Evolutionary conservation across 2,329 filamentous ascomycete species (phyloP), one percentile per base, ranked within the genome.

Genomic region (Fusarium hostae): DNA sequence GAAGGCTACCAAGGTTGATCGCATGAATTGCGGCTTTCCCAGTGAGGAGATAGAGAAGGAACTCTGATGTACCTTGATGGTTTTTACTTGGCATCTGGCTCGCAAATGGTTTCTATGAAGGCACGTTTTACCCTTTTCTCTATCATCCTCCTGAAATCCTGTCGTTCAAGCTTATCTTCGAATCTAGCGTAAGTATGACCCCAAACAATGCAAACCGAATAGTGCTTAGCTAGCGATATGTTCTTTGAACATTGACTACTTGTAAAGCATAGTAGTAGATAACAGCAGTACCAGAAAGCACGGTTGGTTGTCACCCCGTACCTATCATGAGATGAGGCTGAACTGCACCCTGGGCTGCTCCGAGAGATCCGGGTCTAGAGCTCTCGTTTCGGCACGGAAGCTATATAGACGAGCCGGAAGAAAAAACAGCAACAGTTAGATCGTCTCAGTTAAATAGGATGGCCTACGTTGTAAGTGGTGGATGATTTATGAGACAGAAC

Each of bases 401-500:
- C 22, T 26, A 26, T 15, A 12, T 12, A 22, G 37, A 16, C 5
- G 18, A 18, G 12, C 12, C 22, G 9, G 48, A 15, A n/a, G n/a
- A 6, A n/a, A 28, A 28, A 26, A 39, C 18, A 39, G 48, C n/a
- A 39, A 52, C 30, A 34, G 47, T 5, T 39, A 12, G 18, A 26
- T 26, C 6, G 48, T 28, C 34, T 39, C 48, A n/a, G n/a, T n/a
- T 39, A 28, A 28, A 52, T 39, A 39, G 22, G 7, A n/a, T 1
- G 8, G 12, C 6, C 18, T 13, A 26, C 20, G 4, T 6, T 68
- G n/a, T 68, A 43, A 68, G 43, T 68, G 65, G 65, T 68, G 65
- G 65, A 68, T 51, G 39, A 67, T 62, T 68, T 68, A 15, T 44
- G 37, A 48, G 22, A 55, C 35, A n/a, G 28, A 30, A 11, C 50